These are phyloP conservation scores for Aureobasidium sp. DNA, from an alignment of 2,329 filamentous ascomycete species.

Conservation along the genomic window DNA sequence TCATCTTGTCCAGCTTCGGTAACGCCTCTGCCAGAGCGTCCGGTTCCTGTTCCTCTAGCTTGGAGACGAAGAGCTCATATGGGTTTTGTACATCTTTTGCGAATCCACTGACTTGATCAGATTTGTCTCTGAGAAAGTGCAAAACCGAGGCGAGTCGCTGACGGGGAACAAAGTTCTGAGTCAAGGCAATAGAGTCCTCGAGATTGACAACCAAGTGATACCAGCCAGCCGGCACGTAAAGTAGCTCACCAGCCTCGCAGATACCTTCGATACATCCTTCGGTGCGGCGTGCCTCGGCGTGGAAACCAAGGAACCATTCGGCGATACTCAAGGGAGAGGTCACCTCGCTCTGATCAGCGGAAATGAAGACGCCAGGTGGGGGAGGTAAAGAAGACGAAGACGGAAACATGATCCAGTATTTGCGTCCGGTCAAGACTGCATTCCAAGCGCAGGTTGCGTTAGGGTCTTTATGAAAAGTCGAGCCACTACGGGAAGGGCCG, in stretches of 20 bases:
- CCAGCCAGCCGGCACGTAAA: slow-evolving; percentile 92
- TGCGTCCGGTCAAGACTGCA: slow-evolving; percentile 78
- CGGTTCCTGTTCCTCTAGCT: slow-evolving; percentile 57
- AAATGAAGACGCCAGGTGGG: slow-evolving; percentile 86
- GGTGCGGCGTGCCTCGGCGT: slow-evolving; percentile 68
- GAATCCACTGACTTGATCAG: slow-evolving; percentile 85
- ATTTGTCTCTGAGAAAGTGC: slow-evolving; percentile 71
- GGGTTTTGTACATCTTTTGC: slow-evolving; percentile 62
- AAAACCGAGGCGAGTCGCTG: slow-evolving; percentile 69
- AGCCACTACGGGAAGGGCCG: slow-evolving; percentile 78
- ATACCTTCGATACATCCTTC: slow-evolving; percentile 80
- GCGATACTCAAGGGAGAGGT: slow-evolving; percentile 90
- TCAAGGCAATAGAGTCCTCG: slow-evolving; percentile 75
- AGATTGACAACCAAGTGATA: slow-evolving; percentile 95
- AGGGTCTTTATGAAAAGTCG: slow-evolving; percentile 85
- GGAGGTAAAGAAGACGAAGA: slow-evolving; percentile 54
- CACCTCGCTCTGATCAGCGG: slow-evolving; percentile 82
- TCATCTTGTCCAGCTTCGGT: slow-evolving; percentile 56
- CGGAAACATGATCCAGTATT: slow-evolving; percentile 99
- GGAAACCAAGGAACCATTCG: slow-evolving; percentile 92
- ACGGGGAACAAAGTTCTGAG: slow-evolving; percentile 86
- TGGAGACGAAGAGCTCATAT: slow-evolving; percentile 65
- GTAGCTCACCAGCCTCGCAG: slow-evolving; percentile 73
- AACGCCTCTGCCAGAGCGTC: slow-evolving; percentile 61
- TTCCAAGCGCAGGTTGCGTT: slow-evolving; percentile 82